Conservation (phyloP, 2,329 filamentous ascomycete species). For the Curvularia spicifera region DNA sequence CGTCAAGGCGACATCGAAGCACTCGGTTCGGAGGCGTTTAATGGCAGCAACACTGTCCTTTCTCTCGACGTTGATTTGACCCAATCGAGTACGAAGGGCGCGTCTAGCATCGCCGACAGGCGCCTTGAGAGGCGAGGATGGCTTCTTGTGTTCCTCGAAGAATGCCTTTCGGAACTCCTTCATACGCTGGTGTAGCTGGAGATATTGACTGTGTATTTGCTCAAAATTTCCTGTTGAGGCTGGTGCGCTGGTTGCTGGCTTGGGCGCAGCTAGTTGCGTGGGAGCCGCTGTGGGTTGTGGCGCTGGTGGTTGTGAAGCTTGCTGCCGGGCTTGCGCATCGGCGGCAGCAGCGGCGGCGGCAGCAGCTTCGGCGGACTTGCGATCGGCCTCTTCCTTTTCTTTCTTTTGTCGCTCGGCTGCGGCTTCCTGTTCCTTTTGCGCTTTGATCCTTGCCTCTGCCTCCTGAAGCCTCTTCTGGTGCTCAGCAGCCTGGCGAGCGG, state of each 20-base stretch:
- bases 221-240: constrained; percentile 32
- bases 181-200: constrained; percentile 46
- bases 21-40: constrained; percentile 36
- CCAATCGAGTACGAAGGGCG: constrained; percentile 39
- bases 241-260: constrained; percentile 14
- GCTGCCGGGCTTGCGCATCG: constrained; percentile 32
- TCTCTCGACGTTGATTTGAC: constrained; percentile 43
- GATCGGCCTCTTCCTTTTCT: constrained; percentile 40
- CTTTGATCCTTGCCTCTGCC: constrained; percentile 39
- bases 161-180: constrained; percentile 47
- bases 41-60: constrained; percentile 38
- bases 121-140: constrained; percentile 35
- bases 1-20: constrained; percentile 34
- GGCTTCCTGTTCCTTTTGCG: constrained; percentile 41
- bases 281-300: constrained; percentile 15
- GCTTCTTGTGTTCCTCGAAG: constrained; percentile 32
- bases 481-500: constrained; percentile 35
- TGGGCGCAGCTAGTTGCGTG: constrained; percentile 10
- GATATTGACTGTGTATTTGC: constrained; percentile 43
- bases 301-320: constrained; percentile 22
- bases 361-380: constrained; percentile 38
- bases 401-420: constrained; percentile 35
- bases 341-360: constrained; percentile 29
- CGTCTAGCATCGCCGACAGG: constrained; percentile 43
- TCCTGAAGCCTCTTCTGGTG: constrained; percentile 39